Conservation (phyloP, 805 yeast species). For the Wickerhamiella spandovensis region DNA sequence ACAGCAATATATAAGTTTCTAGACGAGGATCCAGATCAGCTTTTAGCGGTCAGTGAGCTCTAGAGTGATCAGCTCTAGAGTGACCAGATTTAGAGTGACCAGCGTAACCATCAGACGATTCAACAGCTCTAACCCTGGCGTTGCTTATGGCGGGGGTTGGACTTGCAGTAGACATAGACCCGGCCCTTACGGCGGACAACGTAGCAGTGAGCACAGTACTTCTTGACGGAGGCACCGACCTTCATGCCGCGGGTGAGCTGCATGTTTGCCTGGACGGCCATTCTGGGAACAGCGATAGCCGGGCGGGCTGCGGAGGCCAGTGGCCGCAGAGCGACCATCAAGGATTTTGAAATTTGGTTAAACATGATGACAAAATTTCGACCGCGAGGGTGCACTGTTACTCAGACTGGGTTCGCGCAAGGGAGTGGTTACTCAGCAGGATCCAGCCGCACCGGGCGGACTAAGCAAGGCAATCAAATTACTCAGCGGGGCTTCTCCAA, state of each 20-base stretch:
- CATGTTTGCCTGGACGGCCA: not conserved
- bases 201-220: constrained; percentile 82
- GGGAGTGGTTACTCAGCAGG: no score
- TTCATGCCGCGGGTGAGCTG: constrained; percentile 58
- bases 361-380: not conserved
- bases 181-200: constrained; percentile 91
- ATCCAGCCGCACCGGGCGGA: no score
- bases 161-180: constrained; percentile 83
- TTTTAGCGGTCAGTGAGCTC: no score
- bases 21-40: no score
- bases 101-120: not conserved
- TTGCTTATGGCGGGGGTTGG: constrained; percentile 88
- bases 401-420: no score
- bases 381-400: no score
- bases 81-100: no score
- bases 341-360: not conserved
- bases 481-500: no score
- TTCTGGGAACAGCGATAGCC: not conserved
- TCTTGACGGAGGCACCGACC: constrained; percentile 85
- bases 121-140: constrained; percentile 41
- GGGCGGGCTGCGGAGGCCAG: not conserved
- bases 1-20: not conserved
- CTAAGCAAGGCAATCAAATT: no score
- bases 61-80: no score
- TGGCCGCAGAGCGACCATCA: not conserved